Evolutionary conservation across 1,284 basidiomycete genomes (phyloP).

Genomic region (Porphyrellus sp.): DNA sequence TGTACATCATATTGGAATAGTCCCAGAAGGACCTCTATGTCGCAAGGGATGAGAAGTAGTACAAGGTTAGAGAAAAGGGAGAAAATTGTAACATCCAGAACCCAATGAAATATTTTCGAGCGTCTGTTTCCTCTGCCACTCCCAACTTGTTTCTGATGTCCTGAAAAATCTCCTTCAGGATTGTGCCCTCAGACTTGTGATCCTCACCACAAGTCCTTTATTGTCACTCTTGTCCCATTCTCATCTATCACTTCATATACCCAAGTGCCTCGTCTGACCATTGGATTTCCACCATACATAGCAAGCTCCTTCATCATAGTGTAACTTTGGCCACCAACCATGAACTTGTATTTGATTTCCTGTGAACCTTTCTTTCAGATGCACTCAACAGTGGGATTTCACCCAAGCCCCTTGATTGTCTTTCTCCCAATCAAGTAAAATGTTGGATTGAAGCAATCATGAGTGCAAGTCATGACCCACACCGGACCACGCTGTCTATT

Average conservation of each 20-base stretch:
- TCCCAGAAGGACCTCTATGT: not conserved
- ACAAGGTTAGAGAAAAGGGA: too few relatives aligned
- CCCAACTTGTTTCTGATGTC: not conserved
- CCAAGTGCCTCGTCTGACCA: conserved; percentile 8
- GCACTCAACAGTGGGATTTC: conserved; percentile 4
- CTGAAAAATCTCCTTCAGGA: not conserved
- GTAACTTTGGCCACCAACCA: not conserved
- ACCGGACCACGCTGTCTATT: too few relatives aligned
- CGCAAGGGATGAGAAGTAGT: not conserved
- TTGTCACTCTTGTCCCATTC: not conserved
- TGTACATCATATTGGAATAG: too few relatives aligned
- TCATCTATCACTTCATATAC: conserved; percentile 5
- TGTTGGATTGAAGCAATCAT: too few relatives aligned
- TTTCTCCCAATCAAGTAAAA: conserved; percentile 2
- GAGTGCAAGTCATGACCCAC: too few relatives aligned
- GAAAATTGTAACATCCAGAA: not conserved
- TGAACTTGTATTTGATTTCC: conserved; percentile 8
- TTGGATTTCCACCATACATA: conserved; percentile 3
- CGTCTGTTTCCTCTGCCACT: not conserved
- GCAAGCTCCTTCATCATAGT: not conserved
- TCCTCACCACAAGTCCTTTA: conserved; percentile 14
- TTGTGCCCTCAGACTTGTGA: conserved; percentile 3
- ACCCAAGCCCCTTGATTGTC: not conserved
- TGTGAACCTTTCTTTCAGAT: not conserved
- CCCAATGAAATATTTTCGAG: conserved; percentile 2